Base-by-base conservation (phyloP, 805 yeast genomes). In the Schwanniomyces sp. region DNA sequence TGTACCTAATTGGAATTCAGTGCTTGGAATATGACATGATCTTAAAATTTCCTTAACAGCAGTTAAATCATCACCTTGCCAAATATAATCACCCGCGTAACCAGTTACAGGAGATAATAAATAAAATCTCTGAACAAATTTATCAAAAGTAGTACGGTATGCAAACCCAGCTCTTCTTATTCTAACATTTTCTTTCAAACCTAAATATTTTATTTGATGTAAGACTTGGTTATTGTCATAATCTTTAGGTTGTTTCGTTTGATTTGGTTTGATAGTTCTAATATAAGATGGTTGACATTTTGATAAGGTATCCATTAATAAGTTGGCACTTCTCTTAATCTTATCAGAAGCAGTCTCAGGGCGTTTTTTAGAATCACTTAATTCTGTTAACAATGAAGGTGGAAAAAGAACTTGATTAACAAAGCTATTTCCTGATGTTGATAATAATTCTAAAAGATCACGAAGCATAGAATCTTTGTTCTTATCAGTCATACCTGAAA, bases 141-240 rank as follows among this genome's bases (percentile, higher is more conserved):
- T 91, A 50, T 94, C 97, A 67, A 91, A 94, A 0, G 97, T 88
- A 55, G 95, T 96, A 70, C 99, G 85, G 62, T 91, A 94, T 1
- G 99, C 99, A 68, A 94, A 94, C 41, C 99, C 99, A 0, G 99
- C 98, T 75, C 99, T 86, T 76, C 99, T 84, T 56, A 94, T 94
- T 53, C 98, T 82, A 43, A 94, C 98, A 67, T 94, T 94, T 67
- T 94, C 99, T 62, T 94, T 94, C 67, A 94, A 75, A 64, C 99
- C 99, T 55, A 94, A 77, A 67, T 94, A 94, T 62, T 94, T 94
- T 55, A 94, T 86, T 72, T 94, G 99, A 67, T 94, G 99, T 55
- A 94, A 75, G 7, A 94, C 99, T 54, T 91, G 96, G 46, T 80
- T 82, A 47, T 83, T 84, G 61, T 91, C 96, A 64, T 88, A 94